A percentile compares a stretch with the other conserved stretches of the same genome.
Conservation (phyloP, 2,329 filamentous ascomycete genomes). For the Arthrobotrys iridis region DNA sequence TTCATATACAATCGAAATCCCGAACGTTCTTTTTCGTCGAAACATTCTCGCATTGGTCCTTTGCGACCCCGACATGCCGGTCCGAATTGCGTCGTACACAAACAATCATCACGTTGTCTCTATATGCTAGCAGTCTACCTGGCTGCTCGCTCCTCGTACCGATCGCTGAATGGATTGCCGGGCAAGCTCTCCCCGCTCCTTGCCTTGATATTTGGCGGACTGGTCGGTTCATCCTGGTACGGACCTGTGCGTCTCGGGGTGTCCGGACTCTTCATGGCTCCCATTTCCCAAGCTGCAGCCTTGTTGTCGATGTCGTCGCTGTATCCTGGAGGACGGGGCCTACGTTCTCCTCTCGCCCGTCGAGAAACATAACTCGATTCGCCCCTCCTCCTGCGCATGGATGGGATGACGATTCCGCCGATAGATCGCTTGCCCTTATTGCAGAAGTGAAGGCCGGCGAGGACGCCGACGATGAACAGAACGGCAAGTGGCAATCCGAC, state of each 20-base stretch:
- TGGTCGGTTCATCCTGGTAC: constrained; percentile 48
- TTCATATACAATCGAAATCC: constrained; percentile 2
- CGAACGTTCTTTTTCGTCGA: too few species aligned
- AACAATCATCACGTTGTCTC: too few species aligned
- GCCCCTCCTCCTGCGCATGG: constrained; percentile 38
- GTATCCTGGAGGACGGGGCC: constrained; percentile 27
- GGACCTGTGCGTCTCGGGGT: constrained; percentile 28
- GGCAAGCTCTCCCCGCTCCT: constrained; percentile 34
- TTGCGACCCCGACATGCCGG: too few species aligned
- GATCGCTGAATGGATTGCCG: constrained; percentile 42
- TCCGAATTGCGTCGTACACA: too few species aligned
- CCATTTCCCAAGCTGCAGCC: constrained; percentile 53
- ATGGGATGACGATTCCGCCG: constrained; percentile 45
- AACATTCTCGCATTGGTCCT: too few species aligned
- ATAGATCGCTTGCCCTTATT: constrained; percentile 42
- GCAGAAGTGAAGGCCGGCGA: constrained; percentile 31
- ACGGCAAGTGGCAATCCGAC: constrained; percentile 39
- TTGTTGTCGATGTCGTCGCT: constrained; percentile 43
- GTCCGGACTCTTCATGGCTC: constrained; percentile 44
- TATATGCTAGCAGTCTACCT: too few species aligned
- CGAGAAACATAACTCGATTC: constrained; percentile 40
- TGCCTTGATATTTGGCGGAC: constrained; percentile 34
- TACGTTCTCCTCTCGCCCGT: constrained; percentile 13
- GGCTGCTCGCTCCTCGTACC: constrained; percentile 18
- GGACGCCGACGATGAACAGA: constrained; percentile 31